Percentiles rank a stretch among this genome's conserved stretches.
Evolutionary conservation across 139 green algal genomes (phyloP).

Genomic region (Tetratostichococcus sp.): DNA sequence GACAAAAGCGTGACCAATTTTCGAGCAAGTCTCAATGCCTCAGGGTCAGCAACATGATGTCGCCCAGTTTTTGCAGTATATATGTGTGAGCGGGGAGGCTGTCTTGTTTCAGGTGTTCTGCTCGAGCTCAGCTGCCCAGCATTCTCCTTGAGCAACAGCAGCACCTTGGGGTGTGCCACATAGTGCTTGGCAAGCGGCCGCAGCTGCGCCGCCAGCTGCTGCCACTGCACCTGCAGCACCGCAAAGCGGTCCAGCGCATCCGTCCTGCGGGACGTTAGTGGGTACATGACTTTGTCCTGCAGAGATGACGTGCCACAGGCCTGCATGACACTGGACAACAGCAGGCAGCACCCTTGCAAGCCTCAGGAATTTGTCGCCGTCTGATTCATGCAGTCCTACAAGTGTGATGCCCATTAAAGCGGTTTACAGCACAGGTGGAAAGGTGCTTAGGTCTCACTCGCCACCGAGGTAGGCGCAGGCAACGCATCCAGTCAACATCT

Average conservation of each 20-base stretch:
- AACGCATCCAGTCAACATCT: no score
- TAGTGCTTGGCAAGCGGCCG: conserved; percentile 42
- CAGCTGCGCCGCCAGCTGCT: conserved; percentile 35
- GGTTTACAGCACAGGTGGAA: no score
- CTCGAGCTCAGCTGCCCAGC: neutral
- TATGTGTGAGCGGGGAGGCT: no score
- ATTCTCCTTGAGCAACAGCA: neutral
- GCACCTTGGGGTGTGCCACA: conserved; percentile 24
- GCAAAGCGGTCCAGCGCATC: conserved; percentile 39
- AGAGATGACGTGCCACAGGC: no score
- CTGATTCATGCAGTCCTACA: no score
- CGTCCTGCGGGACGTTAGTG: conserved; percentile 11
- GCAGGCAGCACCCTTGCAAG: no score
- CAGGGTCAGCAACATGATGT: neutral
- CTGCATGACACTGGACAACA: no score
- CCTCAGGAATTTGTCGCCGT: no score
- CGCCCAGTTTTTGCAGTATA: no score
- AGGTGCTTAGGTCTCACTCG: neutral
- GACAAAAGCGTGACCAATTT: neutral
- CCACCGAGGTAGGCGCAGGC: neutral
- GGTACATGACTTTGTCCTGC: neutral
- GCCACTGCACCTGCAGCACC: conserved; percentile 46
- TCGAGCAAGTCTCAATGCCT: neutral
- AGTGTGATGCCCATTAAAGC: no score
- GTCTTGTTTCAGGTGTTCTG: neutral